A percentile compares a stretch with the other conserved stretches of the same genome.
phyloP scores from a whole-genome alignment of 2,329 filamentous ascomycete genomes.

The Fusarium sulawesiense region DNA sequence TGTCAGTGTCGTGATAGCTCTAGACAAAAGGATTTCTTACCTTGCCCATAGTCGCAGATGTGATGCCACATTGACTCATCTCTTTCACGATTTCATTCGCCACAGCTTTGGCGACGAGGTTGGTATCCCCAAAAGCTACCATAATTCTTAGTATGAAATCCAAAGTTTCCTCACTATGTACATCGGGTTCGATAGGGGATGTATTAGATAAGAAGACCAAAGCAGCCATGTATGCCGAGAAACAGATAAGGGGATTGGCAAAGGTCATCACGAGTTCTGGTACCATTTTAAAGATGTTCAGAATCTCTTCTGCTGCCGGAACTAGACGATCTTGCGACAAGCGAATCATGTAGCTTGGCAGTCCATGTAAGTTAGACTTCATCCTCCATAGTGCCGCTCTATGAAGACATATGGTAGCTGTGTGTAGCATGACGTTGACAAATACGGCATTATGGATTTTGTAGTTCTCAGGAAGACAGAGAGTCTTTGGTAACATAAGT shows the following conservation, averaged over 20 bases:
- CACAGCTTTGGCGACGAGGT: conserved; percentile 2
- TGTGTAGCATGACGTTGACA: conserved; percentile 24
- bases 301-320: conserved; percentile 18
- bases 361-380: conserved; percentile 6
- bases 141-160: conserved; percentile 16
- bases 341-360: conserved; percentile 11
- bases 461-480: conserved; percentile 20
- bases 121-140: conserved; percentile 1
- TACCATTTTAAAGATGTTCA: conserved; percentile 21
- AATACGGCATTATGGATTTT: conserved; percentile 16
- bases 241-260: conserved; percentile 19
- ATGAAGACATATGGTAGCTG: conserved; percentile 23
- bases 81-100: conserved; percentile 15
- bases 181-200: background rate
- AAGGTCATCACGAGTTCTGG: conserved; percentile 7
- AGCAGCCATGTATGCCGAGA: conserved; percentile 21
- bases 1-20: background rate
- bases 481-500: conserved; percentile 15
- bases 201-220: conserved; percentile 9
- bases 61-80: conserved; percentile 10
- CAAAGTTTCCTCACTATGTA: background rate
- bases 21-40: background rate
- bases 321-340: conserved; percentile 16
- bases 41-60: conserved; percentile 3
- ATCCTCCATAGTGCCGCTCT: conserved; percentile 24